Conservation (phyloP, 306 rosid genomes). For the Citrullus amarus region DNA sequence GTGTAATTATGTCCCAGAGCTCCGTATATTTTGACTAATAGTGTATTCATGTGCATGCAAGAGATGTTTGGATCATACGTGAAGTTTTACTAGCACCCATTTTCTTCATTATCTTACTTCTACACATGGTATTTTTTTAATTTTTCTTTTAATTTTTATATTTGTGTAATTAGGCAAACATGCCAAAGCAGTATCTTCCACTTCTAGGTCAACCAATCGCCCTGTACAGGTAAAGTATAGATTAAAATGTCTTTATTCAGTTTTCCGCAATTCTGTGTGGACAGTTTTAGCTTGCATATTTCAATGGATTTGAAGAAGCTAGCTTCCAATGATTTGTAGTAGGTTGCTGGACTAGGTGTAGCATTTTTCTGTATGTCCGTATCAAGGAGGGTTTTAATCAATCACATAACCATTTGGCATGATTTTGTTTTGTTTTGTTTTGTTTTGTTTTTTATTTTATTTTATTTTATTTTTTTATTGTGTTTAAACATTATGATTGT, state of each 20-base stretch:
- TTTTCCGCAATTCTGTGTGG: not conserved
- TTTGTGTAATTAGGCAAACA: slow-evolving; percentile 47
- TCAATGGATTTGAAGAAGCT: not conserved
- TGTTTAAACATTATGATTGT: not conserved
- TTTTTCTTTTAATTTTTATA: not conserved
- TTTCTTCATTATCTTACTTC: slow-evolving; percentile 1
- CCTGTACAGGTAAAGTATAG: slow-evolving; percentile 44
- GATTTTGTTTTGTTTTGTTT: not conserved
- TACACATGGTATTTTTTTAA: slow-evolving; percentile 4
- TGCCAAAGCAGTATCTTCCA: slow-evolving; percentile 99
- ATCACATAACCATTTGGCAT: not conserved
- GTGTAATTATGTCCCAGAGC: not conserved
- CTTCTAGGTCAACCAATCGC: slow-evolving; percentile 87
- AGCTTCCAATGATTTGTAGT: not conserved
- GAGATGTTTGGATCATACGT: not conserved
- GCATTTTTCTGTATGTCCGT: not conserved
- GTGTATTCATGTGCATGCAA: not conserved
- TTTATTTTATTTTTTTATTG: not conserved
- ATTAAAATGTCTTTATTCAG: not conserved
- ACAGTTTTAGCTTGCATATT: not conserved
- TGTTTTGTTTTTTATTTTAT: no score
- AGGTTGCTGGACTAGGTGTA: not conserved
- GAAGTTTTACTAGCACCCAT: not conserved
- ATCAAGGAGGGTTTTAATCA: not conserved
- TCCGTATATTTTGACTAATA: not conserved